phyloP scores from a whole-genome alignment of 2,329 filamentous ascomycete genomes.

The Claviceps capensis region DNA sequence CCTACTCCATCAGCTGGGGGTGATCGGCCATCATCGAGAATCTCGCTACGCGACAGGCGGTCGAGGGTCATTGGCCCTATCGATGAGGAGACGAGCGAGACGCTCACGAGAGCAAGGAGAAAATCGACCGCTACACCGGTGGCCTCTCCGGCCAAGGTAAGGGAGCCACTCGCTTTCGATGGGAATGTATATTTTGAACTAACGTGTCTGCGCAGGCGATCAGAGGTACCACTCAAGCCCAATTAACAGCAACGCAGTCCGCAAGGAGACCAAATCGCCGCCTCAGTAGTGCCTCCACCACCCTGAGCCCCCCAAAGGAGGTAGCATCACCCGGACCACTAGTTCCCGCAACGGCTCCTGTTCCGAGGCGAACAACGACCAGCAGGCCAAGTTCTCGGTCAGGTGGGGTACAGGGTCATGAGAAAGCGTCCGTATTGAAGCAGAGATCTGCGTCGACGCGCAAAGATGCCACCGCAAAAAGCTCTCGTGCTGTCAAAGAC shows the following conservation, averaged over 20 bases:
- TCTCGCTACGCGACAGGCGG: slow-evolving; percentile 63
- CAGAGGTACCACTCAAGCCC: slow-evolving; percentile 17
- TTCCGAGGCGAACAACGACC: slow-evolving; percentile 19
- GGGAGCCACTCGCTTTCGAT: neutral
- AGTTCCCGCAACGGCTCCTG: slow-evolving; percentile 1
- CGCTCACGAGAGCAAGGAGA: slow-evolving; percentile 32
- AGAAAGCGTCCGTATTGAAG: slow-evolving; percentile 43
- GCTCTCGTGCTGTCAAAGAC: slow-evolving; percentile 25
- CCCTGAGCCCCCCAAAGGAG: slow-evolving; percentile 13
- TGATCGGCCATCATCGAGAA: slow-evolving; percentile 40
- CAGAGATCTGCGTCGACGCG: slow-evolving; percentile 34
- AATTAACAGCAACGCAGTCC: slow-evolving; percentile 12
- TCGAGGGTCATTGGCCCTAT: slow-evolving; percentile 39
- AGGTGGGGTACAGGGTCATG: slow-evolving; percentile 23
- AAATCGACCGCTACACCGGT: slow-evolving; percentile 44
- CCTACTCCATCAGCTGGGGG: slow-evolving; percentile 11
- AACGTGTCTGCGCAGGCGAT: slow-evolving; percentile 16
- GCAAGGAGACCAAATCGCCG: slow-evolving; percentile 29
- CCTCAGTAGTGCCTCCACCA: slow-evolving; percentile 33
- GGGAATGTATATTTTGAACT: neutral
- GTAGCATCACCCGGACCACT: slow-evolving; percentile 5
- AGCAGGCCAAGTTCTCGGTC: slow-evolving; percentile 11
- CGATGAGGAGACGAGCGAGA: slow-evolving; percentile 25
- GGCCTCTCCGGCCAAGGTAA: slow-evolving; percentile 17
- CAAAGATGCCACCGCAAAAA: slow-evolving; percentile 23